phyloP scores from a whole-genome alignment of 768 basidiomycete species.

The Lactarius deliciosus region DNA sequence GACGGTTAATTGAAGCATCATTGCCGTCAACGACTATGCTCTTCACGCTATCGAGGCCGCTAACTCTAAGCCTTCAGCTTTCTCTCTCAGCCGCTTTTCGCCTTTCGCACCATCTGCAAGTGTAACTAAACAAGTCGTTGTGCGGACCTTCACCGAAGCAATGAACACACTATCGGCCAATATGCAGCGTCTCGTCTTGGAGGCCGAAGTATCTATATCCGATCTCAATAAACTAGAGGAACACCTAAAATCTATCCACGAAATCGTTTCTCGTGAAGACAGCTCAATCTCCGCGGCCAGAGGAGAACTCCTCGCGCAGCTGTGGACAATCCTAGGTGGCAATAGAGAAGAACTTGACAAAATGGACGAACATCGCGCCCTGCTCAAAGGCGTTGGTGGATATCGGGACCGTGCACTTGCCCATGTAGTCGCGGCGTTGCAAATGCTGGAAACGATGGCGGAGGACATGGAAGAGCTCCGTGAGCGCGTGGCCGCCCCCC shows the following conservation, averaged over 20 bases:
- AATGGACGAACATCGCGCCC: slow-evolving; percentile 49
- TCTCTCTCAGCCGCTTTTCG: slow-evolving; percentile 33
- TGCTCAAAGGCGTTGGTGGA: slow-evolving; percentile 54
- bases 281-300: slow-evolving; percentile 43
- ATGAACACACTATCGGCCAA: slow-evolving; percentile 57
- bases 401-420: slow-evolving; percentile 62
- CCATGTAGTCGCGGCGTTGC: slow-evolving; percentile 66
- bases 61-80: slow-evolving; percentile 33
- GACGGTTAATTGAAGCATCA: slow-evolving; percentile 46
- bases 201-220: slow-evolving; percentile 56
- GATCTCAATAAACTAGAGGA: slow-evolving; percentile 65
- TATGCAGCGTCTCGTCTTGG: slow-evolving; percentile 59
- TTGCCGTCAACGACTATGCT: slow-evolving; percentile 74
- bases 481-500: slow-evolving; percentile 68
- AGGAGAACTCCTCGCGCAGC: slow-evolving; percentile 55
- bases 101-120: slow-evolving; percentile 36
- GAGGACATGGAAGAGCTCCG: slow-evolving; percentile 77
- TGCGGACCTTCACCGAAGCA: slow-evolving; percentile 56
- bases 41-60: slow-evolving; percentile 52
- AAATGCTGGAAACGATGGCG: slow-evolving; percentile 60
- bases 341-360: slow-evolving; percentile 52
- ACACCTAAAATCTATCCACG: slow-evolving; percentile 54
- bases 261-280: slow-evolving; percentile 60
- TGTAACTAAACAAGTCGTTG: slow-evolving; percentile 46
- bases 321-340: slow-evolving; percentile 71